A percentile compares a stretch with the other conserved stretches of the same genome.
Conservation (phyloP, 2,329 filamentous ascomycete species). For the Colletotrichum costaricense region DNA sequence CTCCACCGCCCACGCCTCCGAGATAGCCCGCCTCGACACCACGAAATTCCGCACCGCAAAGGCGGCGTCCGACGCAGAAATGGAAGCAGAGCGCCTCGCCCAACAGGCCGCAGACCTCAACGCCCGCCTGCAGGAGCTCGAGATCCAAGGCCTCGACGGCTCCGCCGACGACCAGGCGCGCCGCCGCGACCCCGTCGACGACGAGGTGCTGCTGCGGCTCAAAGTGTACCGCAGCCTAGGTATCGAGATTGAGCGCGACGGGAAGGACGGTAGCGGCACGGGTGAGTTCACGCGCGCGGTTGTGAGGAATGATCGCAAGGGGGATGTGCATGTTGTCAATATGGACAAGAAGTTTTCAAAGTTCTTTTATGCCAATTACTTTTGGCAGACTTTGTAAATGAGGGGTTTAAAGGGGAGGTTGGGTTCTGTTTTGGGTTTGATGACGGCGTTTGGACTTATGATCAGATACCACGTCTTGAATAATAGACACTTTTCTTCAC, state of each 20-base stretch:
- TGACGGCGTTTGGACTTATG: conserved; percentile 22
- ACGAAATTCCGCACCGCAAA: conserved; percentile 97
- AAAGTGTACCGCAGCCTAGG: conserved; percentile 93
- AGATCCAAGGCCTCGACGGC: conserved; percentile 88
- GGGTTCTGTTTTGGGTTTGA: not conserved
- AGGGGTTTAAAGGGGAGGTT: not conserved
- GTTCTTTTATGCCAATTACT: conserved; percentile 95
- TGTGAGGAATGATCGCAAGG: conserved; percentile 85
- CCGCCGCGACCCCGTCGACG: conserved; percentile 63
- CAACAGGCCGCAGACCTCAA: conserved; percentile 81
- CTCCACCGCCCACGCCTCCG: conserved; percentile 80
- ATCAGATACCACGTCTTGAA: conserved; percentile 15
- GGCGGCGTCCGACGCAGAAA: conserved; percentile 86
- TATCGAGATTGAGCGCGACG: conserved; percentile 86
- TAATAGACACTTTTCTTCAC: not conserved
- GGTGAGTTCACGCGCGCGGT: conserved; percentile 87
- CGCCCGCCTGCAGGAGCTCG: conserved; percentile 82
- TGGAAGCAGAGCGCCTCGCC: conserved; percentile 92
- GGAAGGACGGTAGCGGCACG: conserved; percentile 65
- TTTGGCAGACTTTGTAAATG: conserved; percentile 85
- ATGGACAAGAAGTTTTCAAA: conserved; percentile 92
- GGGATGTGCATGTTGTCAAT: conserved; percentile 94
- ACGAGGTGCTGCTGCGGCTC: conserved; percentile 78
- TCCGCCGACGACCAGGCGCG: conserved; percentile 48
- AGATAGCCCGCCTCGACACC: conserved; percentile 89